Evolutionary conservation across 1,139 yeast genomes (phyloP), one percentile per base, ranked within the genome.

Genomic region (Debaryomyces subglobosus): DNA sequence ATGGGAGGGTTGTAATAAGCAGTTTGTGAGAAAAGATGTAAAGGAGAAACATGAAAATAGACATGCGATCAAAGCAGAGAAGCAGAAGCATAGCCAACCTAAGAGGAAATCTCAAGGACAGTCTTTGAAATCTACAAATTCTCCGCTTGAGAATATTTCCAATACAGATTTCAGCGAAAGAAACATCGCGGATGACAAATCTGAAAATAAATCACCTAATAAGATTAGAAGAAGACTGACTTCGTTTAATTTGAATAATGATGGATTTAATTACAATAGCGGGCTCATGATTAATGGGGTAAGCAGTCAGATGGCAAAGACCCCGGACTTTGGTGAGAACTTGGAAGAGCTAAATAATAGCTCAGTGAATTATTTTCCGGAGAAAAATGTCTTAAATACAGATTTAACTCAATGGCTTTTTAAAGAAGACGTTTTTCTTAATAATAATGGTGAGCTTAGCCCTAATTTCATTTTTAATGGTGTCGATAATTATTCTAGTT

Each of bases 1-100:
- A 47, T 44, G 68, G 63, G 53, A 64, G 47, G 51, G 65, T 50
- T 72, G 78, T 54, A 66, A 68, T n/a, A 66, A 64, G 47, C 60
- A 64, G 3, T 72, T 72, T 55, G 71, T 63, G 9, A 54, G 78
- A 13, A 63, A 61, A 32, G 78, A 72, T 48, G 61, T 72, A 13
- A 61, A 63, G 42, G 74, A 69, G 30, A 60, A 73, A 40, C 78
- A 72, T 48, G 53, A 57, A 37, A 63, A 57, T 38, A 54, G 77
- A 15, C 75, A 70, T 51, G 40, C 55, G 29, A 39, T 32, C 7
- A 53, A 44, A 46, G 49, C 41, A 6, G 46, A 51, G 29, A 53
- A 53, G 48, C 43, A 38, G 24, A 33, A 46, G 13, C 30, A 33
- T 18, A 32, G 18, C 21, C 38, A 29, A 10, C 6, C 24, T 7